Conservation (phyloP, 2,329 filamentous ascomycete species). For the Macroventuria anomochaeta region DNA sequence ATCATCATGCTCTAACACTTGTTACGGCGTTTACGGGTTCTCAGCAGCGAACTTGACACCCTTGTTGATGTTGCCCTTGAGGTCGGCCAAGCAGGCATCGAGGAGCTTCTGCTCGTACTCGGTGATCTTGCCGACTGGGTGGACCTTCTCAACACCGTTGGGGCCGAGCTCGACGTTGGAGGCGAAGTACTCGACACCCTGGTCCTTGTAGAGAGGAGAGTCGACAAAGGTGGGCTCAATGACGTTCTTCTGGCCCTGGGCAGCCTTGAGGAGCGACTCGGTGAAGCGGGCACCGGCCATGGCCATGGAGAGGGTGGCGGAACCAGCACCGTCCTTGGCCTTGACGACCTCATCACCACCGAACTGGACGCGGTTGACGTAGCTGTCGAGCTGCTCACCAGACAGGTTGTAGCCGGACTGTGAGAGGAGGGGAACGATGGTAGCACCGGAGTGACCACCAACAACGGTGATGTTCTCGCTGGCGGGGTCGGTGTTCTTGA, state of each 20-base stretch:
- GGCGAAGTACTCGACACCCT: conserved; percentile 96
- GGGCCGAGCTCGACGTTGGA: conserved; percentile 95
- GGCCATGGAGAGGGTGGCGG: conserved; percentile 97
- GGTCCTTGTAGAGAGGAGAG: conserved; percentile 97
- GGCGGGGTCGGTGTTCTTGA: conserved; percentile 88
- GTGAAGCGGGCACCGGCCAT: conserved; percentile 88
- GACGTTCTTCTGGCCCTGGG: conserved; percentile 92
- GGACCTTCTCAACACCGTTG: conserved; percentile 93
- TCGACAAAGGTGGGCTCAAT: conserved; percentile 97
- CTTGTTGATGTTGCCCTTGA: conserved; percentile 96
- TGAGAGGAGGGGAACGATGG: conserved; percentile 96
- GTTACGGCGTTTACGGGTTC: conserved; percentile 54
- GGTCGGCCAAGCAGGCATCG: conserved; percentile 80
- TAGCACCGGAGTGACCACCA: conserved; percentile 96
- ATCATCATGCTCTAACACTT: background rate
- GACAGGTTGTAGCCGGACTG: conserved; percentile 89
- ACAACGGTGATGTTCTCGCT: conserved; percentile 95
- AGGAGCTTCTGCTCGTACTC: conserved; percentile 88
- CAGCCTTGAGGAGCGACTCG: conserved; percentile 90
- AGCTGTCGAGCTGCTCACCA: conserved; percentile 74
- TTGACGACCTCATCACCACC: conserved; percentile 99
- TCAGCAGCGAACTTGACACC: conserved; percentile 71
- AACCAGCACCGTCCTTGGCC: conserved; percentile 97
- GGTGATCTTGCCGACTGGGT: conserved; percentile 83
- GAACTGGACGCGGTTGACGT: conserved; percentile 96